Conservation (phyloP, 208 protist species). For the Naegleria fowleri region DNA sequence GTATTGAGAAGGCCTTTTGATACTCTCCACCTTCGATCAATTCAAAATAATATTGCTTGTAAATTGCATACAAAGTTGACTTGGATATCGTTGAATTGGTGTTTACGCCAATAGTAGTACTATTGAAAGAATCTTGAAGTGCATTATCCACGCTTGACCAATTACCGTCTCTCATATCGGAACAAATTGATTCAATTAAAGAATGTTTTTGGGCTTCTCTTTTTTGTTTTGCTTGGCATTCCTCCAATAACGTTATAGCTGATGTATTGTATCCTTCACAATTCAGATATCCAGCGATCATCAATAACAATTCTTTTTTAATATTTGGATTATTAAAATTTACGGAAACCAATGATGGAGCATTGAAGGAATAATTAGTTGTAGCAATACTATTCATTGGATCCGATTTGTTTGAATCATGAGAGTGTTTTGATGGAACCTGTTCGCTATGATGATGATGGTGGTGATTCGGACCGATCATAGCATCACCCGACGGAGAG, state of each 20-base stretch:
- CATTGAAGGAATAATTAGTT: too few relatives aligned
- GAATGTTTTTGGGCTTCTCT: not conserved
- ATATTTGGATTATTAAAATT: too few relatives aligned
- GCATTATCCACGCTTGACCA: not conserved
- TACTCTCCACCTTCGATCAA: not conserved
- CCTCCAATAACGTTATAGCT: not conserved
- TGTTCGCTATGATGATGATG: too few relatives aligned
- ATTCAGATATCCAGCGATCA: slow-evolving; percentile 21
- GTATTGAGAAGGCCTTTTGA: slow-evolving; percentile 7
- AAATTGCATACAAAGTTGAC: not conserved
- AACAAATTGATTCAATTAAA: not conserved
- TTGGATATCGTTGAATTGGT: not conserved
- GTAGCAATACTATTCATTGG: too few relatives aligned
- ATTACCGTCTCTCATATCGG: not conserved
- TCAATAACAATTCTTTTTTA: too few relatives aligned
- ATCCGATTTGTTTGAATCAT: too few relatives aligned
- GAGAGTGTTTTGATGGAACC: too few relatives aligned
- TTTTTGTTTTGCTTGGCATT: not conserved
- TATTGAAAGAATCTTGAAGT: not conserved
- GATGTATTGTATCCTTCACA: not conserved
- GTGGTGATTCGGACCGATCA: too few relatives aligned
- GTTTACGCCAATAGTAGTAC: not conserved
- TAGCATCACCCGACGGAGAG: too few relatives aligned
- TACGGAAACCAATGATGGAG: too few relatives aligned
- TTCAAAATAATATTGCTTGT: slow-evolving; percentile 20